phyloP scores from a whole-genome alignment of 2,329 filamentous ascomycete species.

The Aureobasidium pullulans region DNA sequence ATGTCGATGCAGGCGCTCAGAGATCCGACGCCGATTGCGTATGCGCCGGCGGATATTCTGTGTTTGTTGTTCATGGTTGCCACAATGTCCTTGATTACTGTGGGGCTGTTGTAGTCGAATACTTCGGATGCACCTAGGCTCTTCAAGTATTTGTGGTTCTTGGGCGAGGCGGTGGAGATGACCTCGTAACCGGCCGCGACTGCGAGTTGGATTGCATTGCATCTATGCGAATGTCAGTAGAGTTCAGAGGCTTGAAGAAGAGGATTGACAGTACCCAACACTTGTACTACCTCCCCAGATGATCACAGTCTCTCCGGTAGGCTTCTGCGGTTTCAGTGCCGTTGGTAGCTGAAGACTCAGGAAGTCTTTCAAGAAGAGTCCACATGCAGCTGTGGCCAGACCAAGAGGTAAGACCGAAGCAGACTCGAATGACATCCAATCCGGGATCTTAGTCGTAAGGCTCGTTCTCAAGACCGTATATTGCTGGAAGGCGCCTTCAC shows the following conservation, averaged over 20 bases:
- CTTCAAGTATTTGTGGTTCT: conserved; percentile 39
- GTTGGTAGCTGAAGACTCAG: conserved; percentile 15
- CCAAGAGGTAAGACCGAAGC: conserved; percentile 20
- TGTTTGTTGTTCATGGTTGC: conserved; percentile 13
- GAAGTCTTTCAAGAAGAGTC: conserved; percentile 16
- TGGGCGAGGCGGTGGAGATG: conserved; percentile 35
- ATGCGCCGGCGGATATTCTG: background rate
- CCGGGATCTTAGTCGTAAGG: conserved; percentile 17
- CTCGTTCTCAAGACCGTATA: conserved; percentile 16
- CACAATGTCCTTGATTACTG: conserved; percentile 24
- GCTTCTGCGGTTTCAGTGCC: background rate
- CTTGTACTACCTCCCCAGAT: conserved; percentile 47
- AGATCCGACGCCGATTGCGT: conserved; percentile 4
- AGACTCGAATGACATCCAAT: conserved; percentile 18
- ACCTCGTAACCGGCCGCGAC: conserved; percentile 40
- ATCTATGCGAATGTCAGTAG: conserved; percentile 11
- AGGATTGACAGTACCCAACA: conserved; percentile 28
- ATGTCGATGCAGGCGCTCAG: background rate
- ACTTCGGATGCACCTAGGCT: conserved; percentile 37
- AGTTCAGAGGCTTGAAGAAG: background rate
- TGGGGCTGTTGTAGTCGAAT: conserved; percentile 39
- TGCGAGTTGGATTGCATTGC: conserved; percentile 41
- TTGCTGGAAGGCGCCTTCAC: conserved; percentile 20
- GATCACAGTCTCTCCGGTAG: conserved; percentile 20
- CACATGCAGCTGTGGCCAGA: conserved; percentile 18